Evolutionary conservation across 1,139 yeast genomes (phyloP), one percentile per base, ranked within the genome.

Genomic region (Yamadazyma buinensis): DNA sequence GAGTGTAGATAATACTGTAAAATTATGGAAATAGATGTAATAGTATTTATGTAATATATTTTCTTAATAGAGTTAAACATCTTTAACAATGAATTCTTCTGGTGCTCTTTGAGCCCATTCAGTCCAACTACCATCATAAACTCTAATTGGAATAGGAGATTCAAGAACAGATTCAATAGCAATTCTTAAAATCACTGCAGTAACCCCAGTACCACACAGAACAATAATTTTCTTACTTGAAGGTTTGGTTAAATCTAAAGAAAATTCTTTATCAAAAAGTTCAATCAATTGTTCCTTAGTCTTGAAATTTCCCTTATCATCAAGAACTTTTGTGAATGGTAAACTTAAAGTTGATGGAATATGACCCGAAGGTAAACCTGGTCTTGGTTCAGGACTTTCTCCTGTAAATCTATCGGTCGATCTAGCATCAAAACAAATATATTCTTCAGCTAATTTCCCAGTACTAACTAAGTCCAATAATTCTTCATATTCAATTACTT

Each of bases 91-190:
- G 5, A 39, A 57, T 32, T 63, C 58, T 7, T 43, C 15, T 2
- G 74, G 73, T 4, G 74, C 72, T 32, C 73, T 55, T 41, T 59
- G 64, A 3, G 72, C 74, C 74, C 75, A 70, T 45, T 70, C 76
- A n/a, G 96, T 84, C 98, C 97, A 92, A 35, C 94, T 81, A 5
- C 98, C 98, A 52, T 92, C 98, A 50, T 90, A 92, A 7, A 92
- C 82, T 34, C 78, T 74, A 14, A 87, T 68, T 1, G 83, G 77
- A 15, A 75, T 65, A 34, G 80, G 77, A 27, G 85, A 61, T 3
- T 86, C 94, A 17, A 80, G 68, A 11, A 68, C 53, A 7, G 58
- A 50, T 35, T 65, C 65, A 34, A 70, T 54, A 8, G 74, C 75
- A 29, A 64, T 46, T 56, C 84, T 82, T 37, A 90, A 67, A 28